Conservation (phyloP, 2,329 filamentous ascomycete genomes). For the Neopestalotiopsis clavispora region DNA sequence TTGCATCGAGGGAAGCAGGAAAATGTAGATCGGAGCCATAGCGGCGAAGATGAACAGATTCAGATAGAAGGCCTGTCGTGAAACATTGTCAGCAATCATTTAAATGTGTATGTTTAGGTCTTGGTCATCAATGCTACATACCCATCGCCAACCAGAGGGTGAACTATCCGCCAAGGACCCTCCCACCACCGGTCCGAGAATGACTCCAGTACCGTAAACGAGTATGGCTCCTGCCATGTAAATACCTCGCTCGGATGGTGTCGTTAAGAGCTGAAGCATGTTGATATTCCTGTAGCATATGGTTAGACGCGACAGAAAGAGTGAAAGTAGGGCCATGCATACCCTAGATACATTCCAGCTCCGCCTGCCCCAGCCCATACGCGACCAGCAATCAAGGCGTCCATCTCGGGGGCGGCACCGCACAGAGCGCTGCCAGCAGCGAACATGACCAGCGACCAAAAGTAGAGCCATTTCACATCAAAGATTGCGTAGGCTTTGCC, state of each 20-base stretch:
- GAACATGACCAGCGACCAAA: slow-evolving; percentile 17
- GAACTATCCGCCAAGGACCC: not conserved
- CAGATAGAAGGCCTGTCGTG: slow-evolving; percentile 54
- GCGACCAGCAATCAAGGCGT: slow-evolving; percentile 52
- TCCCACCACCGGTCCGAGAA: not conserved
- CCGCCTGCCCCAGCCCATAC: slow-evolving; percentile 49
- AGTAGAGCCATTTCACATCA: slow-evolving; percentile 43
- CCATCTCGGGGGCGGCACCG: slow-evolving; percentile 46
- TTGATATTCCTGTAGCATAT: slow-evolving; percentile 18
- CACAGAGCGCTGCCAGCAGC: slow-evolving; percentile 37
- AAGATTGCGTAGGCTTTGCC: slow-evolving; percentile 43
- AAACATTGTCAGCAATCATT: not conserved
- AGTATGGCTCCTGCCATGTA: slow-evolving; percentile 35
- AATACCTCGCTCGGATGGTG: slow-evolving; percentile 28
- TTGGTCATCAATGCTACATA: not conserved
- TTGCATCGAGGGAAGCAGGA: slow-evolving; percentile 30
- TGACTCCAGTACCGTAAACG: slow-evolving; percentile 3
- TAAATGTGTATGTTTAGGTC: not conserved
- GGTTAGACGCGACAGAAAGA: not conserved
- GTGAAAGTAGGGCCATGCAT: not conserved
- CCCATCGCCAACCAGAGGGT: not conserved
- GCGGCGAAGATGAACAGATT: slow-evolving; percentile 53
- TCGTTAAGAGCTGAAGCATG: slow-evolving; percentile 30
- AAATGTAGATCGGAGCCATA: slow-evolving; percentile 32
- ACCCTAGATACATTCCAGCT: slow-evolving; percentile 44